Evolutionary conservation across 805 yeast species (phyloP), one percentile per base, ranked within the genome.

Genomic region (Kazachstania africana): DNA sequence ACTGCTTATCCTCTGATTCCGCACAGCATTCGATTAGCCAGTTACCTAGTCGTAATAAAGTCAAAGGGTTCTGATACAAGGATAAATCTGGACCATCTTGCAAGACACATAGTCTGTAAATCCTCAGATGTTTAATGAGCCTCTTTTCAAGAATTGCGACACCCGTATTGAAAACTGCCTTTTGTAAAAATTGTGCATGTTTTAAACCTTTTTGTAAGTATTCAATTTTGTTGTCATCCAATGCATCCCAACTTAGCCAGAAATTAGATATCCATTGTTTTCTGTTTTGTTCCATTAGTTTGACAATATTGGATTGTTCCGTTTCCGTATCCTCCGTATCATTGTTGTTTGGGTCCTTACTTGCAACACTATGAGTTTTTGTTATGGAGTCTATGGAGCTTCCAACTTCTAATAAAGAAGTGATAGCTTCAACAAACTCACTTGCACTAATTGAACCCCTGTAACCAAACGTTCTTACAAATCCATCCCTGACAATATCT

Each of bases 11-110:
- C 39, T 80, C 87, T 12, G 78, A 59, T 49, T 85, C 95, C 4
- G 93, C 78, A 44, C 88, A 78, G 37, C 84, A 78, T 50, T 93
- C 97, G 28, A 84, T 60, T 4, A 91, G 64, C 98, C 98, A 93
- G 36, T 75, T 70, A 0, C 96, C 97, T 16, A 91, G 62, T 43
- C 94, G 72, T 24, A 83, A 62, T 28, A 93, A 57, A 27, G 93
- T 82, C 36, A 91, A 59, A 3, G 98, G 98, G 53, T 91, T 93
- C 43, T 70, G 70, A 55, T 84, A 88, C 31, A 82, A 59, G 18
- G 66, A 70, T 17, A 83, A 61, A 45, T 83, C 91, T 4, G 93
- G 91, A 1, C 85, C 94, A 48, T 87, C 97, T 39, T 78, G 82
- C 26, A 93, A 56, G 8, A 91, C 94, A 28, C 93, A 93, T 29